Percentiles rank a stretch among this genome's conserved stretches.
phyloP scores from a whole-genome alignment of 371 early-diverging fungal genomes.

The Chytridium lagenaria region DNA sequence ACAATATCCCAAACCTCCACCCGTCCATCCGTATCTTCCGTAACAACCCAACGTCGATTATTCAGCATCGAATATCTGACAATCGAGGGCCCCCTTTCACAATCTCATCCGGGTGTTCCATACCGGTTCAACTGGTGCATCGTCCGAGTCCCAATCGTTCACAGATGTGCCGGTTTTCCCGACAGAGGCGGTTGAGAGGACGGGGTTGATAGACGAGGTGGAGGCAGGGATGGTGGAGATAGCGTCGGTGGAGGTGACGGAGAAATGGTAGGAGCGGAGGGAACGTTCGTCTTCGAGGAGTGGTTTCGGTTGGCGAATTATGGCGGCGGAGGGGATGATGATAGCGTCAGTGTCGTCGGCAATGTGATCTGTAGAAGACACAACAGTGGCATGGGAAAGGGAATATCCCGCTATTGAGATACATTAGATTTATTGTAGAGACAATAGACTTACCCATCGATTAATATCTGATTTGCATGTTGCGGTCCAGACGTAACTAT shows the following conservation, averaged over 20 bases:
- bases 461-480: conserved; percentile 79
- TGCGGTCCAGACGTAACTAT: conserved; percentile 91
- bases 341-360: conserved; percentile 29
- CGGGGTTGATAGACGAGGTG: conserved; percentile 13
- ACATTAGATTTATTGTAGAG: too few relatives aligned
- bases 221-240: conserved; percentile 27
- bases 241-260: conserved; percentile 55
- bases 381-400: conserved; percentile 48
- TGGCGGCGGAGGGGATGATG: conserved; percentile 57
- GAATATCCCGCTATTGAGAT: conserved; percentile 61
- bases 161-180: neutral
- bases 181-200: neutral
- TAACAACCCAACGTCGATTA: conserved; percentile 85
- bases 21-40: conserved; percentile 80
- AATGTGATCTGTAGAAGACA: conserved; percentile 43
- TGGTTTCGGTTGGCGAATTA: conserved; percentile 36
- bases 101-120: conserved; percentile 40
- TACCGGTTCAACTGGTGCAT: conserved; percentile 33
- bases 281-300: conserved; percentile 29
- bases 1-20: conserved; percentile 92
- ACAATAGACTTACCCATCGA: conserved; percentile 83
- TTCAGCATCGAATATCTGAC: conserved; percentile 73
- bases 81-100: conserved; percentile 71
- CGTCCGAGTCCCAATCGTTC: conserved; percentile 33
- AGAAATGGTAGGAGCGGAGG: conserved; percentile 52